Evolutionary conservation across 768 basidiomycete species (phyloP), one percentile per base, ranked within the genome.

Genomic region (Steccherinum ochraceum): DNA sequence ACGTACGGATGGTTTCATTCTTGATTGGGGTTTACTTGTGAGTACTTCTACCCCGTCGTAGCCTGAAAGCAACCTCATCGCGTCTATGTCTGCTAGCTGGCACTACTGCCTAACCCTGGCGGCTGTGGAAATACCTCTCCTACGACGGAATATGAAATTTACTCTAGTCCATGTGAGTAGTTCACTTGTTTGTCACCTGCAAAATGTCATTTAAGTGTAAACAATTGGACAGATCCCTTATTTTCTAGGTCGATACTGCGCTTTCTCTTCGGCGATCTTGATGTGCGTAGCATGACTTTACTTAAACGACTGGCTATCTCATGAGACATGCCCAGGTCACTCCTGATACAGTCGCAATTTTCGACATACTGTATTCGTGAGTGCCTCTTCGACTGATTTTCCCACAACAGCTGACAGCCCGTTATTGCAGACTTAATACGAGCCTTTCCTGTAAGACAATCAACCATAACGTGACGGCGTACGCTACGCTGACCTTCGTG

Each of bases 21-120:
- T 12, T 53, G 4, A 19, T 53, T 24, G 52, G 52, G 2, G 41
- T 40, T 11, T 53, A 43, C 30, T 23, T 20, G 52, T 53, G 43
- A 20, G 52, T 53, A 19, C 3, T 25, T 3, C 12, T 45, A 13
- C 2, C 16, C 2, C 40, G 2, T 46, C 46, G 16, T 13, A 16
- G 19, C 40, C 10, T 7, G 18, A 10, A 5, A 11, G 18, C 30
- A 44, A 39, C 23, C 42, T 52, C 3, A 43, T n/a, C 12, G 12
- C 3, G 10, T 19, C 7, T 35, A 35, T 35, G 7, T 16, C 7
- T 19, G 12, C 12, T 41, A 53, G 47, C 40, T 53, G 52, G 52
- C 45, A 49, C 23, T 26, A 49, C 27, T n/a, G 24, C 18, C 25
- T 45, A 4, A 44, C 48, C 11, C 35, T 44, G 13, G 5, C 11